Evolutionary conservation across 2,329 filamentous ascomycete species (phyloP), one percentile per base, ranked within the genome.

Genomic region (Cladophialophora immunda): DNA sequence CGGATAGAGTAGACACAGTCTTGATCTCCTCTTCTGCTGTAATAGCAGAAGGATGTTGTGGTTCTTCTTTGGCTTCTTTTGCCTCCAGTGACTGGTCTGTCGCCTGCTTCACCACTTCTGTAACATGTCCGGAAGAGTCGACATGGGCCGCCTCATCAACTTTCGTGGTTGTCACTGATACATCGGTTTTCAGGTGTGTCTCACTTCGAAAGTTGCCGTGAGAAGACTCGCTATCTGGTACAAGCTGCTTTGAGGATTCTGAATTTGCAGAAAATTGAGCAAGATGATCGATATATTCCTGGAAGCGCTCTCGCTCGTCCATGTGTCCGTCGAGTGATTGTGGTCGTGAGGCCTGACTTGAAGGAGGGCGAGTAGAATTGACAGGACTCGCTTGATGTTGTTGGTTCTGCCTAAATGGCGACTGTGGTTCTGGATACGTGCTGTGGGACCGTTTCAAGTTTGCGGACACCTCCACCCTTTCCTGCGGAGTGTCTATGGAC

Each of bases 351-450:
- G 34, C 34, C 34, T 52, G 11, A 11, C 59, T 34, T 13, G 58
- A 53, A 19, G 61, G 62, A 22, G 61, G 45, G 27, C 58, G 67
- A 30, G 56, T 66, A 2, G 52, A 61, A 11, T 38, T 36, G 29
- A 27, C 11, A 17, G 63, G 61, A 29, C 41, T 45, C 22, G 29
- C 58, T 25, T 32, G 22, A 25, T 30, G 57, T 27, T 59, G 50
- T 56, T 62, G 64, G 15, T 55, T 62, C 19, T 68, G 58, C 25
- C 47, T 53, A 50, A 67, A 67, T 19, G 68, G 66, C 41, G 68
- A 68, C 30, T 68, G 64, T n/a, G 64, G 56, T 32, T 58, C 54
- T 9, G 62, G 58, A 54, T 68, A 65, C 15, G 54, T 57, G 4
- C 30, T 38, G 22, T 53, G 41, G 7, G 58, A 65, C 17, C 19